Evolutionary conservation across 768 basidiomycete species (phyloP).

Genomic region (Suillus discolor): DNA sequence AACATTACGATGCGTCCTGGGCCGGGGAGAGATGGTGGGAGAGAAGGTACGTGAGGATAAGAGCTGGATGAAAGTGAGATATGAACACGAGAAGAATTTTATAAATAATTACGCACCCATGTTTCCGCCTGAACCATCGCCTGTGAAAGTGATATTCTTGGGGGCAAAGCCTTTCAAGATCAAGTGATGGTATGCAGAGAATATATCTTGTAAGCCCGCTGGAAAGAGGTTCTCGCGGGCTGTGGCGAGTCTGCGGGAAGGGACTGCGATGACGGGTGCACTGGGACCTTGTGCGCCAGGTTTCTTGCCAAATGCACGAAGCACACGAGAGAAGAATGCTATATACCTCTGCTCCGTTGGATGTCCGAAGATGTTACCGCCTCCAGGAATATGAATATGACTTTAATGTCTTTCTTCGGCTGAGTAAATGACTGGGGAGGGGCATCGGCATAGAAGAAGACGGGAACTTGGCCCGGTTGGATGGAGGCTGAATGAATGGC

Average conservation of each 20-base stretch:
- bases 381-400: too few relatives aligned
- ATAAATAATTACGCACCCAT: constrained; percentile 17
- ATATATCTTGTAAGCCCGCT: constrained; percentile 25
- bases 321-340: constrained; percentile 9
- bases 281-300: background rate
- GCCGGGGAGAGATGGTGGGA: constrained; percentile 46
- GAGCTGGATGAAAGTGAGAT: constrained; percentile 12
- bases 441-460: constrained; percentile 19
- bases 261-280: constrained; percentile 20
- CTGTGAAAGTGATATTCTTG: constrained; percentile 21
- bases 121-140: constrained; percentile 31
- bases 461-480: constrained; percentile 19
- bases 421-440: background rate
- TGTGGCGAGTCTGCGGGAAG: constrained; percentile 27
- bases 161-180: constrained; percentile 22
- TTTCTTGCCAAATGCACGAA: background rate
- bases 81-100: background rate
- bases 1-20: constrained; percentile 61
- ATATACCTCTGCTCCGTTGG: constrained; percentile 14
- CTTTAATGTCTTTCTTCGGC: constrained; percentile 9
- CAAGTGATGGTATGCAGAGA: constrained; percentile 27
- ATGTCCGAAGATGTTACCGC: constrained; percentile 28
- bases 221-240: constrained; percentile 25
- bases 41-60: constrained; percentile 42
- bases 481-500: background rate